Conservation (phyloP, 257 asterid genomes). For the Solanum chiquidenum region DNA sequence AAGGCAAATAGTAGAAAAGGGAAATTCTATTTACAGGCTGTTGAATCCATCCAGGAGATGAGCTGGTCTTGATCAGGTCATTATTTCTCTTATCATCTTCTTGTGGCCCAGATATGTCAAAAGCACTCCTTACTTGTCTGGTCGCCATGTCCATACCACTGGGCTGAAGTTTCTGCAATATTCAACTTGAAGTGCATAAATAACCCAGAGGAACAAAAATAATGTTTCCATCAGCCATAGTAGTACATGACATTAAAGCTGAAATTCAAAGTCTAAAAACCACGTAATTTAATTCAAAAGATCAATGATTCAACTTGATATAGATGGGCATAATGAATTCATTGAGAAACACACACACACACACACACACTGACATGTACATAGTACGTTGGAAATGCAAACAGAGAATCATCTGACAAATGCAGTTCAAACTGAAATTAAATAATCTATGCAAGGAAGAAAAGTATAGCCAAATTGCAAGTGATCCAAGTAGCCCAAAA, state of each 20-base stretch:
- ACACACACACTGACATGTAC: neutral
- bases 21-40: slow-evolving; percentile 40
- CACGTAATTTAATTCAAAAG: neutral
- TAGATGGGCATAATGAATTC: neutral
- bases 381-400: neutral
- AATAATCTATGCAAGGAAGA: neutral
- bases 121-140: slow-evolving; percentile 19
- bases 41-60: slow-evolving; percentile 27
- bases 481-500: neutral
- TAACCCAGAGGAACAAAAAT: neutral
- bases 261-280: neutral
- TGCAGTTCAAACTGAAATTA: neutral
- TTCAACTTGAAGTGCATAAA: slow-evolving; percentile 15
- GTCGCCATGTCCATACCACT: slow-evolving; percentile 24
- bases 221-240: neutral
- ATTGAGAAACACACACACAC: neutral
- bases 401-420: neutral
- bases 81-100: slow-evolving; percentile 14
- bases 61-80: slow-evolving; percentile 8
- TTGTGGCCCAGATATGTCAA: slow-evolving; percentile 10
- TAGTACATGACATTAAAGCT: neutral
- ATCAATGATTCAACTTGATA: neutral
- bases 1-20: neutral
- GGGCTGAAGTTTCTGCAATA: slow-evolving; percentile 40
- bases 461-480: neutral